These are phyloP conservation scores for Barnettozyma sp. DNA, from an alignment of 805 yeast genomes.

Conservation along the genomic window DNA sequence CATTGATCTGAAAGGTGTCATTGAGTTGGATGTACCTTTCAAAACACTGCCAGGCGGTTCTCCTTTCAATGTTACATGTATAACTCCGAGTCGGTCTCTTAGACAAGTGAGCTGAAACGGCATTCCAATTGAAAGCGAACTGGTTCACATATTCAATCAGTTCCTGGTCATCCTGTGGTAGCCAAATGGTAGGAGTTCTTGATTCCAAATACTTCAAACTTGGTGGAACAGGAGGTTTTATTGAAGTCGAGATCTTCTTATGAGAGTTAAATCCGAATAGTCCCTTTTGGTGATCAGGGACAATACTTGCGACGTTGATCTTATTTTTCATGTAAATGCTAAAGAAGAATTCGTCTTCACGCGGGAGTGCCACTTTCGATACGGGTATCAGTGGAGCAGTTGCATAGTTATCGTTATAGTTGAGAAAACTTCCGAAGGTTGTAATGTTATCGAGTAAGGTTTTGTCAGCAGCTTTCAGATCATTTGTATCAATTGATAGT, in stretches of 20 bases:
- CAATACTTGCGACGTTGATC: conserved; percentile 32
- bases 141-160: conserved; percentile 78
- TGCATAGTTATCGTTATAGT: conserved; percentile 26
- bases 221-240: conserved; percentile 89
- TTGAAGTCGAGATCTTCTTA: conserved; percentile 52
- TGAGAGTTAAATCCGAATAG: conserved; percentile 37
- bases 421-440: conserved; percentile 25
- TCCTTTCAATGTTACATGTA: conserved; percentile 81
- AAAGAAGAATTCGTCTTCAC: conserved; percentile 59
- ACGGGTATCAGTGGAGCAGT: conserved; percentile 43
- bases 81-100: conserved; percentile 61
- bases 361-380: conserved; percentile 58
- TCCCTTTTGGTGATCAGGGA: conserved; percentile 47
- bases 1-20: conserved; percentile 79
- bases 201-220: conserved; percentile 69
- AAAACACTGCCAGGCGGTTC: conserved; percentile 99
- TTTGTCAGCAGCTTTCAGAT: conserved; percentile 28
- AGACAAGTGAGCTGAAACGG: conserved; percentile 75
- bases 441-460: conserved; percentile 30
- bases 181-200: conserved; percentile 92
- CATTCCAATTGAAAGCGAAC: conserved; percentile 88
- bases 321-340: conserved; percentile 47
- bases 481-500: conserved; percentile 26
- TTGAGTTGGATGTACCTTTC: conserved; percentile 91
- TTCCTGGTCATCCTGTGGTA: conserved; percentile 84